Evolutionary conservation across 441 rosid species (phyloP), one percentile per base, ranked within the genome.

Genomic region (Kokia cookei): DNA sequence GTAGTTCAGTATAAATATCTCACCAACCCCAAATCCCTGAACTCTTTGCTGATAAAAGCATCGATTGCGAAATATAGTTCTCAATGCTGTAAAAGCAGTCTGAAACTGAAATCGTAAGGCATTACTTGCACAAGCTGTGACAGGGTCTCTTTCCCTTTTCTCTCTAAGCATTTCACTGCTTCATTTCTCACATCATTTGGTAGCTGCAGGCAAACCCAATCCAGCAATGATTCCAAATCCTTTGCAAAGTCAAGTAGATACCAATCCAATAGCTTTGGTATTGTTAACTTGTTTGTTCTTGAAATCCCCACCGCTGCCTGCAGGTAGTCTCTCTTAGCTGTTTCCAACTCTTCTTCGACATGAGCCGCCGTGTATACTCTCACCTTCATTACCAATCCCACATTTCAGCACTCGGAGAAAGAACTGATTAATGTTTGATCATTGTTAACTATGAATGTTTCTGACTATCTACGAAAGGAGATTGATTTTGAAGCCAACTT

Each of bases 261-360:
- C 97, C 96, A 90, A 84, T 92, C 97, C 68, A 92, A 66, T 73
- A 91, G 82, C 86, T 89, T 93, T 5, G 96, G 97, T 47, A 92
- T 83, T 79, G 78, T 83, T 65, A 92, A 75, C 83, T 86, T 89
- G 59, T 84, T 86, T 26, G 82, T 77, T 69, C 78, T 83, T 69
- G 97, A 92, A 59, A 91, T 85, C 35, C 92, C 90, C 22, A 91
- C 79, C 10, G 92, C 82, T 67, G 97, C 97, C 80, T 87, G 94
- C 79, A 92, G 84, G 71, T 94, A 91, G 73, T 92, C 97, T 80
- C 85, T 87, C 75, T 90, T 91, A 9, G 97, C 92, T 37, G 66
- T 85, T 84, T 92, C 91, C 72, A 94, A 70, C 77, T 90, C 93
- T 35, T 88, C 86, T 82, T 91, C 97, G 32, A 90, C 96, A 29